These are phyloP conservation scores for Cladobotryum protrusum DNA, from an alignment of 2,329 filamentous ascomycete genomes.

Conservation along the genomic window DNA sequence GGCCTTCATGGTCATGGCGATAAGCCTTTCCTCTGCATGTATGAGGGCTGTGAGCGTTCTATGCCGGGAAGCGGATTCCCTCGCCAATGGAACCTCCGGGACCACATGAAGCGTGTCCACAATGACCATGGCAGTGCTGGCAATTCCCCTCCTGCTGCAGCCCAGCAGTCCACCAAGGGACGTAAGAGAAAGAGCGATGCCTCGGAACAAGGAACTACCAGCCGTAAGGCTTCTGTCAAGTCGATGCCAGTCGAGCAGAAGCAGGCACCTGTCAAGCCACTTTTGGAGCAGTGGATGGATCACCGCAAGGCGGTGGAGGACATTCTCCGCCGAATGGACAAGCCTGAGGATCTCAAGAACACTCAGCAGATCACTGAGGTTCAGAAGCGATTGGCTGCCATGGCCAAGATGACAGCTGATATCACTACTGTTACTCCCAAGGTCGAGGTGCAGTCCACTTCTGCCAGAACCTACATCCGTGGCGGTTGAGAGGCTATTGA, in stretches of 20 bases:
- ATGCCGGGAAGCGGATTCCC: constrained; percentile 82
- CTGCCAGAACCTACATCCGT: constrained; percentile 20
- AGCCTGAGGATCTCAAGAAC: constrained; percentile 47
- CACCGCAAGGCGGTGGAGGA: constrained; percentile 58
- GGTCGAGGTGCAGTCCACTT: constrained; percentile 15
- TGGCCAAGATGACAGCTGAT: constrained; percentile 43
- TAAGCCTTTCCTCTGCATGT: constrained; percentile 85
- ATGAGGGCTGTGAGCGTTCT: constrained; percentile 80
- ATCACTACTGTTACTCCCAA: constrained; percentile 20
- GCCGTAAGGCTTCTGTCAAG: constrained; percentile 46
- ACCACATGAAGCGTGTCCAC: constrained; percentile 97
- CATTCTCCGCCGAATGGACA: constrained; percentile 45
- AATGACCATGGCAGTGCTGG: constrained; percentile 47
- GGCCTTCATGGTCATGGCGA: constrained; percentile 92
- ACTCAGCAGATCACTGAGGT: constrained; percentile 48
- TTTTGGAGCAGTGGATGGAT: constrained; percentile 52
- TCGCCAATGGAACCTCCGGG: constrained; percentile 88
- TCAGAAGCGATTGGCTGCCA: constrained; percentile 43
- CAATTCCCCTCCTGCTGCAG: constrained; percentile 34
- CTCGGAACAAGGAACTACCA: constrained; percentile 33
- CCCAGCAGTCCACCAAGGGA: constrained; percentile 37
- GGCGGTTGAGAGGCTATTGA: constrained; percentile 22
- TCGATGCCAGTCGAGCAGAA: constrained; percentile 29
- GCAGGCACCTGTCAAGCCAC: constrained; percentile 31
- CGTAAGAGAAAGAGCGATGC: constrained; percentile 54